Percentiles rank a stretch among this genome's conserved stretches.
Evolutionary conservation across 2,329 filamentous ascomycete species (phyloP).

Genomic region (Aureobasidium mangrovei): DNA sequence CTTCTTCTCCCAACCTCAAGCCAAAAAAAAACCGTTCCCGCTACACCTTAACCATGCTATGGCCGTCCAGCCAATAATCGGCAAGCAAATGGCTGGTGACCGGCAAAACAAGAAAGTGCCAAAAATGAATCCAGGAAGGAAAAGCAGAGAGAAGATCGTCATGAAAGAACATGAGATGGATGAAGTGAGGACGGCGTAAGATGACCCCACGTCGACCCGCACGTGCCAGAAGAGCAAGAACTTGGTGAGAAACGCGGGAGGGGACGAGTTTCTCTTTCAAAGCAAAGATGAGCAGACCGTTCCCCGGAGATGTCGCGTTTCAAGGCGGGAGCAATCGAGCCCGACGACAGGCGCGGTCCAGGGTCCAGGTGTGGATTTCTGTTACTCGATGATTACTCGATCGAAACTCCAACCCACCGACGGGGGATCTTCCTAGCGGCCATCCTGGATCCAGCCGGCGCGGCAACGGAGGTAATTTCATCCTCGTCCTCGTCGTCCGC

Average conservation of each 20-base stretch:
- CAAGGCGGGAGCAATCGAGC: background rate
- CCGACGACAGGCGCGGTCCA: constrained; percentile 7
- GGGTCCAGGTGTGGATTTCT: constrained; percentile 4
- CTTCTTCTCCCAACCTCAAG: no score
- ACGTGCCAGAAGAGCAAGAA: background rate
- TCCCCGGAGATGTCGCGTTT: background rate
- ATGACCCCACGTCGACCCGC: background rate
- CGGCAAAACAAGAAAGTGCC: background rate
- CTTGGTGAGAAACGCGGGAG: background rate
- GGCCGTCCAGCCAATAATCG: background rate
- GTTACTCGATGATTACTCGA: constrained; percentile 10
- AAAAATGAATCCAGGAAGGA: background rate
- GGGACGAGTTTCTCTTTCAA: background rate
- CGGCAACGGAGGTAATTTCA: background rate
- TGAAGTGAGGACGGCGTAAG: background rate
- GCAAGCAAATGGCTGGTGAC: background rate
- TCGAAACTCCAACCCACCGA: constrained; percentile 10
- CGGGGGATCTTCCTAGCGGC: constrained; percentile 5
- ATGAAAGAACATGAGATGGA: background rate
- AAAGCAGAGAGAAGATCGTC: background rate
- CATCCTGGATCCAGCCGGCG: background rate
- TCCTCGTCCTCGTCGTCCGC: constrained; percentile 7
- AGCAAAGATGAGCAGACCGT: background rate
- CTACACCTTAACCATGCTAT: constrained; percentile 8
- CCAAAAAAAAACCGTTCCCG: background rate